phyloP scores from a whole-genome alignment of 371 early-diverging fungal genomes.

The Mucor piriformis region DNA sequence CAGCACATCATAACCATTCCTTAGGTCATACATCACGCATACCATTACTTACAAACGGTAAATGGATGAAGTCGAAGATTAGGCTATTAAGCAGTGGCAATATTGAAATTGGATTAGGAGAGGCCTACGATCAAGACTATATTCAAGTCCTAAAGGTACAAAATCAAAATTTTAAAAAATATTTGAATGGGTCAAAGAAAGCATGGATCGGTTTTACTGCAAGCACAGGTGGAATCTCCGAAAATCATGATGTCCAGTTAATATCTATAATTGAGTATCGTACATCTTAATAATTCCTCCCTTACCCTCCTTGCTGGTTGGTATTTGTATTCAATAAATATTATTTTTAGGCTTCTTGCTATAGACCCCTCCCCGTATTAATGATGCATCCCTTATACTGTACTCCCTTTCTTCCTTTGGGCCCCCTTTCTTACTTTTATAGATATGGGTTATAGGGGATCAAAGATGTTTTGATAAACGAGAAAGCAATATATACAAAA shows the following conservation, averaged over 20 bases:
- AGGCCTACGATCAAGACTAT: slow-evolving; percentile 20
- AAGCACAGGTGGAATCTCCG: slow-evolving; percentile 55
- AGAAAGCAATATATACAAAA: slow-evolving; percentile 1
- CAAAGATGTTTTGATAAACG: slow-evolving; percentile 11
- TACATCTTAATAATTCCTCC: neutral
- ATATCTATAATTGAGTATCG: slow-evolving; percentile 9
- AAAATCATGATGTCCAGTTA: slow-evolving; percentile 47
- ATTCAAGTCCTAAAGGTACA: slow-evolving; percentile 25
- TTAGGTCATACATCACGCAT: slow-evolving; percentile 45
- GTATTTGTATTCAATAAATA: slow-evolving; percentile 3
- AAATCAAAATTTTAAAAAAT: slow-evolving; percentile 19
- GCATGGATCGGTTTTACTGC: slow-evolving; percentile 58
- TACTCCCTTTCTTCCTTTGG: neutral
- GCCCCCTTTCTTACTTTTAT: neutral
- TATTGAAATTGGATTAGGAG: slow-evolving; percentile 25
- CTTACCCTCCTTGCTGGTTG: slow-evolving; percentile 5
- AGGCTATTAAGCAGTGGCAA: slow-evolving; percentile 9
- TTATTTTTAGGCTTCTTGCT: neutral
- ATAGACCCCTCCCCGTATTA: neutral
- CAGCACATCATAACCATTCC: slow-evolving; percentile 51
- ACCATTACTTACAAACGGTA: slow-evolving; percentile 40
- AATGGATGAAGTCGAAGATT: slow-evolving; percentile 34
- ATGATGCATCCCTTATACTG: slow-evolving; percentile 14
- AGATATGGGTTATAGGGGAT: neutral
- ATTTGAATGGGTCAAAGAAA: slow-evolving; percentile 6